Base-by-base conservation (phyloP, 202 grass and related monocot genomes). In the Bolboschoenoplectus hybrid region DNA sequence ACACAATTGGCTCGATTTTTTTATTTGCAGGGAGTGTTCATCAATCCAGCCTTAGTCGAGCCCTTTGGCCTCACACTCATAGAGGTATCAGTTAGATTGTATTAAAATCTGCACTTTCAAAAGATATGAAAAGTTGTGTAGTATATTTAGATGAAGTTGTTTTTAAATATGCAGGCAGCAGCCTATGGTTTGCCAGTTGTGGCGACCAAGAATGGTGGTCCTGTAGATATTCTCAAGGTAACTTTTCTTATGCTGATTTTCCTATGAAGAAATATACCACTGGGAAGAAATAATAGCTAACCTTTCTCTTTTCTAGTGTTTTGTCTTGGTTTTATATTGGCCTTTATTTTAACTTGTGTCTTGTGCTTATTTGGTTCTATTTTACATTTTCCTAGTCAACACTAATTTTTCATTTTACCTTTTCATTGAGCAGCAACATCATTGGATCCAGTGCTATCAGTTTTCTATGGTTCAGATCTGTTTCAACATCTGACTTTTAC, bases 11-110 rank as follows among this genome's bases (percentile, higher is more conserved):
- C 39, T 63, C 14, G 4, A 13, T 32, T 47, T 64, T 81, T 63
- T 63, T 4, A 50, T 79, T 50, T 46, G 51, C 75, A 97, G 95
- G 96, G 96, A 62, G 96, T 98, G 40, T 98, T 98, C 86, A 91
- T 98, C 57, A 98, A 98, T 61, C 96, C 96, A 26, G 96, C 96
- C 35, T 91, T 98, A 3, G 96, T 98, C 0, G 96, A 98, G 60
- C 96, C 96, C 46, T 98, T 98, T 46, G 96, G 96, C 16, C 96
- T 98, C 49, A 98, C 96, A 50, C 83, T 98, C 63, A 95, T 98
- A 50, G 96, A 98, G 96, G 92, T 94, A 71, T 17, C 5, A 63
- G 41, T 64, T 13, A 79, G 14, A 51, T 64, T 86, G 8, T 50
- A 49, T 78, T 26, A 75, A 85, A 58, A 74, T 45, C 62, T 61